phyloP scores from a whole-genome alignment of 495 filamentous ascomycete genomes.

The Cercophora sp. region DNA sequence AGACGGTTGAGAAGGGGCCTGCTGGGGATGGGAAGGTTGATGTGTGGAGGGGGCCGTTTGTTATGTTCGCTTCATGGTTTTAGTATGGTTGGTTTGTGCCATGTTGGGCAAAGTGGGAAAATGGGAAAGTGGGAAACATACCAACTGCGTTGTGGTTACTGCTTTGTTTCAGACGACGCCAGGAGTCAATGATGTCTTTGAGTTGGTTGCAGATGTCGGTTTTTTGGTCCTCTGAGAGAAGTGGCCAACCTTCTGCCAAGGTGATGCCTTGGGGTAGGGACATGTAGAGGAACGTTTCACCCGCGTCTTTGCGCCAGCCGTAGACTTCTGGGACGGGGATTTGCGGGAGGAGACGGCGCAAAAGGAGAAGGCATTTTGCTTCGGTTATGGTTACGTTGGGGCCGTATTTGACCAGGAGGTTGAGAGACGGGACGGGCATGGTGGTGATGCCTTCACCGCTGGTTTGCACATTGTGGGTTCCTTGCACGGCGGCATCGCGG shows the following conservation, averaged over 20 bases:
- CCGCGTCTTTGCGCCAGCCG: slow-evolving; percentile 21
- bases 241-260: slow-evolving; percentile 27
- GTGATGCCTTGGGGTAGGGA: slow-evolving; percentile 20
- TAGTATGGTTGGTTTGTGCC: slow-evolving; percentile 1
- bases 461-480: not conserved
- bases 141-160: not conserved
- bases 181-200: slow-evolving; percentile 18
- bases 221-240: slow-evolving; percentile 20
- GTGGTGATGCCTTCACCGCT: not conserved
- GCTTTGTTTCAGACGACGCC: slow-evolving; percentile 30
- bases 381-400: slow-evolving; percentile 6
- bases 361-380: slow-evolving; percentile 10
- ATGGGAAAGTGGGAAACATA: not conserved
- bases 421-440: slow-evolving; percentile 7
- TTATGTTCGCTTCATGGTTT: slow-evolving; percentile 23
- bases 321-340: slow-evolving; percentile 20
- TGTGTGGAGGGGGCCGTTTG: slow-evolving; percentile 19
- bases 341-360: not conserved
- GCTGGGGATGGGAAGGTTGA: slow-evolving; percentile 12
- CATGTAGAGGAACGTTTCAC: slow-evolving; percentile 30
- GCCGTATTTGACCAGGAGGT: slow-evolving; percentile 17
- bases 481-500: slow-evolving; percentile 1
- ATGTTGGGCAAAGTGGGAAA: not conserved
- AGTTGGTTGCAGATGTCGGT: slow-evolving; percentile 29
- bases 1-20: slow-evolving; percentile 17